Evolutionary conservation across 2,329 filamentous ascomycete species (phyloP), one percentile per base, ranked within the genome.

Genomic region (Microdochium bolleyi): DNA sequence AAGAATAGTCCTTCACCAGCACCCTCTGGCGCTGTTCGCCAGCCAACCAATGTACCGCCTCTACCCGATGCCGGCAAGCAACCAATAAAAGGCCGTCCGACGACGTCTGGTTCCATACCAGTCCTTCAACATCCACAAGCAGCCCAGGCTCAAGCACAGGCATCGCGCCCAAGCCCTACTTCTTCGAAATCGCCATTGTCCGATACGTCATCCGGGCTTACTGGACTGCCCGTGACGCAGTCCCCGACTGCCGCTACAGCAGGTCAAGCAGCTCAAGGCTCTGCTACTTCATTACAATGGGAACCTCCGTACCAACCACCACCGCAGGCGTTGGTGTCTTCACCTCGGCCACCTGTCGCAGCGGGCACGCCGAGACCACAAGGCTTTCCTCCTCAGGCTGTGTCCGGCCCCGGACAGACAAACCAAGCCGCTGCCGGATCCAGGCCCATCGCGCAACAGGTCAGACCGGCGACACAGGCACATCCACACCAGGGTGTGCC

Each of bases 51-150:
- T 50, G 54, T 55, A 50, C 61, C 60, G 9, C 61, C 63, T 30
- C 49, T 53, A 48, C 53, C 60, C 9, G 58, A 58, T 49, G 62
- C 63, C 49, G 55, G 52, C 50, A 59, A 61, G 51, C 55, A 60
- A 19, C 60, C 56, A 48, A 62, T 64, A 14, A 50, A 54, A 46
- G 22, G 25, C 14, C 62, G 57, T 3, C 54, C 57, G 10, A 48
- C 58, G 49, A 60, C 52, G 51, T 21, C 41, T 22, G 57, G 55
- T 27, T 51, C 62, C n/a, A 52, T 64, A 11, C 66, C 65, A 24
- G 69, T 70, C 48, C 64, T 73, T 48, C 70, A 74, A 54, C 68
- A 67, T 54, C 71, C 72, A 2, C 70, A 71, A 50, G 64, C 63
- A 16, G 59, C 62, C 41, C 61, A 66, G 46, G 56, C 62, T 10